Percentiles rank a stretch among this genome's conserved stretches.
Evolutionary conservation across 345 rosid species (phyloP).

Genomic region (Heritiera littoralis): DNA sequence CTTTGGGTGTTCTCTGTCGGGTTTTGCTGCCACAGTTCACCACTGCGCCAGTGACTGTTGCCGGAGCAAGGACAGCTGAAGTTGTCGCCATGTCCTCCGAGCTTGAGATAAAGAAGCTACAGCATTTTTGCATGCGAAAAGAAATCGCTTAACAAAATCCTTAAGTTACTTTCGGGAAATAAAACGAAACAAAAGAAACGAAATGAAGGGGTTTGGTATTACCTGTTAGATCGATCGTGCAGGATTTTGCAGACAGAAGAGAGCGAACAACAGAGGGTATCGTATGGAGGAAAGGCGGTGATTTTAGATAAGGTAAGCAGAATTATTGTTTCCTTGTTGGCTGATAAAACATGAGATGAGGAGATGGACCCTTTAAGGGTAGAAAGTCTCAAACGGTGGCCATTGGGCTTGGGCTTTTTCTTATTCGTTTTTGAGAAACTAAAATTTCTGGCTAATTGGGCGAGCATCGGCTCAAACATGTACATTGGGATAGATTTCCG

Average conservation of each 20-base stretch:
- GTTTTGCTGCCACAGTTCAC: slow-evolving; percentile 16
- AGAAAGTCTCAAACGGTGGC: neutral
- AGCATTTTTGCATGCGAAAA: neutral
- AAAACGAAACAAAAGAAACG: neutral
- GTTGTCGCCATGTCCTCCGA: slow-evolving; percentile 37
- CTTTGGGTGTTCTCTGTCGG: slow-evolving; percentile 33
- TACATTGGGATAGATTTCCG: too few species aligned
- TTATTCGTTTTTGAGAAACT: neutral
- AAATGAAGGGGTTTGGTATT: neutral
- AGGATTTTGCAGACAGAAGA: neutral
- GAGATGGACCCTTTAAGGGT: neutral
- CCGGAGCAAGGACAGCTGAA: slow-evolving; percentile 28
- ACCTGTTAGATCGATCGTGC: neutral
- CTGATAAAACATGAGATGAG: slow-evolving; percentile 2
- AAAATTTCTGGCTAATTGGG: too few species aligned
- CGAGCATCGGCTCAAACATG: too few species aligned
- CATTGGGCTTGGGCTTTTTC: neutral
- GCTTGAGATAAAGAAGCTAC: neutral
- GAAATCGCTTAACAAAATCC: neutral
- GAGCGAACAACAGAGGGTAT: neutral
- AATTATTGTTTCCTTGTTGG: neutral
- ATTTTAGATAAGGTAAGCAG: slow-evolving; percentile 15
- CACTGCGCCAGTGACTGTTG: slow-evolving; percentile 31
- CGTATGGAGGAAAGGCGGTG: neutral
- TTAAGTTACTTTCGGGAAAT: neutral